These are phyloP conservation scores for Tetracentron sinense DNA, from an alignment of 164 flowering plant species.

Conservation along the genomic window DNA sequence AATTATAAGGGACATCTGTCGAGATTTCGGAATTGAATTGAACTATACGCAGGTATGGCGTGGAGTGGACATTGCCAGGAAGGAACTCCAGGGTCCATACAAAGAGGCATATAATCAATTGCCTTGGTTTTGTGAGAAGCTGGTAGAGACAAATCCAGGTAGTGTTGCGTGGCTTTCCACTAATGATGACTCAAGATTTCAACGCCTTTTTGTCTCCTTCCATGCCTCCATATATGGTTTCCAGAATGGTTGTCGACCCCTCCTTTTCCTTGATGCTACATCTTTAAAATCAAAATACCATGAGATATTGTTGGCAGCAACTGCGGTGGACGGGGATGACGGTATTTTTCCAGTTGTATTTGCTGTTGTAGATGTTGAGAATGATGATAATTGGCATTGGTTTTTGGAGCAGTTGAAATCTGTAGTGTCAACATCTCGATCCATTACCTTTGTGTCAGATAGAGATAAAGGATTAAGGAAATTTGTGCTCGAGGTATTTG, in stretches of 20 bases:
- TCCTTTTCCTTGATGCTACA: constrained; percentile 45
- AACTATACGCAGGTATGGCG: constrained; percentile 50
- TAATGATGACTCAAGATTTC: constrained; percentile 38
- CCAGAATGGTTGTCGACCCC: constrained; percentile 52
- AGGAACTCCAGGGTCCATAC: constrained; percentile 46
- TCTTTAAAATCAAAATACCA: constrained; percentile 55
- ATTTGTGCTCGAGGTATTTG: constrained; percentile 43
- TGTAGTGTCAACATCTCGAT: constrained; percentile 29
- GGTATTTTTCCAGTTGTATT: constrained; percentile 59
- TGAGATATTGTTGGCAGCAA: constrained; percentile 54
- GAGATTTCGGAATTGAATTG: constrained; percentile 47
- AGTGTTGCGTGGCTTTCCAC: constrained; percentile 35
- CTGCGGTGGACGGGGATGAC: constrained; percentile 63
- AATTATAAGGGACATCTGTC: constrained; percentile 36
- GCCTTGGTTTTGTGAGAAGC: constrained; percentile 48
- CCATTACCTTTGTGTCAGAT: constrained; percentile 59
- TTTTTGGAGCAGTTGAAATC: constrained; percentile 48
- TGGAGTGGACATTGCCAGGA: constrained; percentile 42
- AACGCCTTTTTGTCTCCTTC: constrained; percentile 43
- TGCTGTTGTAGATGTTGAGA: constrained; percentile 53
- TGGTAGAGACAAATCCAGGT: constrained; percentile 56
- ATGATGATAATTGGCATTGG: constrained; percentile 59
- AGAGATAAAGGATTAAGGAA: constrained; percentile 43
- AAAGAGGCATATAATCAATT: constrained; percentile 43
- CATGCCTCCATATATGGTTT: constrained; percentile 44